Conservation (phyloP, 108 stramenopile genomes). For the Stephanodiscus triporus region DNA sequence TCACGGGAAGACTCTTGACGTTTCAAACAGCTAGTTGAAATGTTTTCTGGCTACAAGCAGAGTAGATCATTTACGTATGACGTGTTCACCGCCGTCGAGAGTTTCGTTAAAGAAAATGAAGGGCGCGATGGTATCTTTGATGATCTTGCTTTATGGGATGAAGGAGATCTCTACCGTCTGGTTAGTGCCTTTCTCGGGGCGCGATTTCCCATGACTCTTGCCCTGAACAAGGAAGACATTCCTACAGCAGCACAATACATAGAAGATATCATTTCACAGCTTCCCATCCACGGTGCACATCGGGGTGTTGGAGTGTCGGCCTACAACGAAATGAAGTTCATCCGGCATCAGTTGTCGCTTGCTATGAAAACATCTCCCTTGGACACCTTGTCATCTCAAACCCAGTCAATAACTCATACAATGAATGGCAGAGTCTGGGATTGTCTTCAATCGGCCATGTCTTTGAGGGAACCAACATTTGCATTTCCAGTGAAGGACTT, state of each 20-base stretch:
- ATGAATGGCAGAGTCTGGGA: conserved; percentile 58
- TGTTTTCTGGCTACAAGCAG: conserved; percentile 92
- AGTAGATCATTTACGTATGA: conserved; percentile 50
- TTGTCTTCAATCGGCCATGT: conserved; percentile 72
- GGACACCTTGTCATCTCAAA: neutral
- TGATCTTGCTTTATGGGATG: conserved; percentile 67
- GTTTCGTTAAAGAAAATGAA: conserved; percentile 53
- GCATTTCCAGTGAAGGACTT: conserved; percentile 85
- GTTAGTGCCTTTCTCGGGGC: conserved; percentile 81
- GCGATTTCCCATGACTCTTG: conserved; percentile 89
- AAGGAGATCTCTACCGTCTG: conserved; percentile 79
- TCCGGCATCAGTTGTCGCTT: conserved; percentile 47
- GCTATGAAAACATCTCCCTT: conserved; percentile 8
- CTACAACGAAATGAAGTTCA: conserved; percentile 74
- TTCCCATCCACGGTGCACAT: conserved; percentile 84
- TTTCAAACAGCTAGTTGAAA: conserved; percentile 57
- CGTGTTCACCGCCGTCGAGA: conserved; percentile 71
- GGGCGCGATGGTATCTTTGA: conserved; percentile 61
- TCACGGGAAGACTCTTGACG: neutral
- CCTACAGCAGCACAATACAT: conserved; percentile 53
- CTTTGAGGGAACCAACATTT: conserved; percentile 63
- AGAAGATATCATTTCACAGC: conserved; percentile 45
- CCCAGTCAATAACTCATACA: neutral
- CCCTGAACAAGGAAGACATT: conserved; percentile 87
- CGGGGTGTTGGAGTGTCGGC: conserved; percentile 73